Evolutionary conservation across 1,284 basidiomycete genomes (phyloP).

Genomic region (Moesziomyces aphidis): DNA sequence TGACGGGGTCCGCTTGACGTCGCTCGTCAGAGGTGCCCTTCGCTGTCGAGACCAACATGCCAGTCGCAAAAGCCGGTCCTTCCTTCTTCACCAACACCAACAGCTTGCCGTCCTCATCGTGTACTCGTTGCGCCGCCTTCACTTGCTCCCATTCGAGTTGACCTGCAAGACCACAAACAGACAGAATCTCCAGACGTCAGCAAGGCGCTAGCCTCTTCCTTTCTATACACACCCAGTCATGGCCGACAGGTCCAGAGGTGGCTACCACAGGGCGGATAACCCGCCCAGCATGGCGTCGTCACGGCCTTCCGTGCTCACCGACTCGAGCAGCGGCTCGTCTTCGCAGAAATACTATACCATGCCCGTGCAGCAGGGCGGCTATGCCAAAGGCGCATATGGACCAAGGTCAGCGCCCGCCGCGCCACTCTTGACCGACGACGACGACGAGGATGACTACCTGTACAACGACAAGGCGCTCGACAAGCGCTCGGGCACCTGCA

Average conservation of each 20-base stretch:
- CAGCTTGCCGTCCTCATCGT: too few relatives aligned
- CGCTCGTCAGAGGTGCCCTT: too few relatives aligned
- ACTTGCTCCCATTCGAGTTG: too few relatives aligned
- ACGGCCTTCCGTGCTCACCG: conserved; percentile 32
- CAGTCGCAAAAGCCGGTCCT: background rate
- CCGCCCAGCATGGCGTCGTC: conserved; percentile 35
- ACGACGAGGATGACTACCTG: conserved; percentile 47
- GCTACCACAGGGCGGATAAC: conserved; percentile 41
- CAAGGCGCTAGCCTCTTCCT: background rate
- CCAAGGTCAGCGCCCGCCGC: conserved; percentile 11
- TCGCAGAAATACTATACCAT: conserved; percentile 39
- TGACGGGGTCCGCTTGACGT: too few relatives aligned
- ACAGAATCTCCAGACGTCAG: background rate
- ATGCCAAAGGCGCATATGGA: conserved; percentile 10
- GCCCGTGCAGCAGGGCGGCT: conserved; percentile 7
- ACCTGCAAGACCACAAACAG: background rate
- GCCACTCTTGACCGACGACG: conserved; percentile 29
- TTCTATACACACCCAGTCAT: conserved; percentile 8
- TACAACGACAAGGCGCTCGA: conserved; percentile 34
- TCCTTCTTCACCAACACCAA: conserved; percentile 16
- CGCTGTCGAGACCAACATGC: background rate
- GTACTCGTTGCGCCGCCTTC: too few relatives aligned
- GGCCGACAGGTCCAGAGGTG: conserved; percentile 22
- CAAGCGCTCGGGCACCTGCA: conserved; percentile 25
- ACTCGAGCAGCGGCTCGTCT: conserved; percentile 35